phyloP scores from a whole-genome alignment of 1,284 basidiomycete genomes.

The Ustilago cynodontis region DNA sequence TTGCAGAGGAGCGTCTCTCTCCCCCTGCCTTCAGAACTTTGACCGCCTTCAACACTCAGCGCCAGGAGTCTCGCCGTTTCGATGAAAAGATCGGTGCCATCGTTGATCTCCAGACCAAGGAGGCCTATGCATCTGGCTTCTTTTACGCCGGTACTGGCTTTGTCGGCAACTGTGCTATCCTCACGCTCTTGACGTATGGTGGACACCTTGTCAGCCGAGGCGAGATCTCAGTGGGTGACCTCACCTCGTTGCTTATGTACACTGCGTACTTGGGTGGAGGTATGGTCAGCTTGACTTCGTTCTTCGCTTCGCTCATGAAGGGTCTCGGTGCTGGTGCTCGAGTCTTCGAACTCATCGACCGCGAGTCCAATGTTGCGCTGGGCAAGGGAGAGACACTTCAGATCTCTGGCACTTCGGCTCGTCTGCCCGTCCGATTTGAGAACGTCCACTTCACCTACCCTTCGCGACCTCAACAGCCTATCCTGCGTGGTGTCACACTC shows the following conservation, averaged over 20 bases:
- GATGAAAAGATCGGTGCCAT: constrained; percentile 77
- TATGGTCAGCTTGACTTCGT: constrained; percentile 70
- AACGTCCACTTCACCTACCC: constrained; percentile 72
- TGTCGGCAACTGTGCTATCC: constrained; percentile 91
- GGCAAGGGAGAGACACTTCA: constrained; percentile 47
- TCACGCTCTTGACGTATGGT: constrained; percentile 91
- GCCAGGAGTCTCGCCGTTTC: constrained; percentile 77
- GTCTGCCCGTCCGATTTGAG: constrained; percentile 69
- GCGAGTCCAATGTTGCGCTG: constrained; percentile 66
- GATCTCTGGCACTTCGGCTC: constrained; percentile 11
- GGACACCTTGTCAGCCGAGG: constrained; percentile 89
- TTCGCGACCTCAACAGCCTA: constrained; percentile 67
- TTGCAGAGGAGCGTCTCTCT: constrained; percentile 90
- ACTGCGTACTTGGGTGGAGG: constrained; percentile 86
- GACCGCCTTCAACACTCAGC: constrained; percentile 85
- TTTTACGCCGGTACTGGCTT: constrained; percentile 90
- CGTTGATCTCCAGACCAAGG: constrained; percentile 82
- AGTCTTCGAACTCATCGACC: constrained; percentile 90
- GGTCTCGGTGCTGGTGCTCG: constrained; percentile 92
- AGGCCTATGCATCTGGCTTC: constrained; percentile 89
- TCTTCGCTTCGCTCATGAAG: constrained; percentile 73
- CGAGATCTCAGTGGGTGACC: constrained; percentile 77
- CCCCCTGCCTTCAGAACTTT: constrained; percentile 84
- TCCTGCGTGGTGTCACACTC: constrained; percentile 70
- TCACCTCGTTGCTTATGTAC: constrained; percentile 84